Evolutionary conservation across 352 stramenopile species (phyloP).

Genomic region (Pythium insidiosum): DNA sequence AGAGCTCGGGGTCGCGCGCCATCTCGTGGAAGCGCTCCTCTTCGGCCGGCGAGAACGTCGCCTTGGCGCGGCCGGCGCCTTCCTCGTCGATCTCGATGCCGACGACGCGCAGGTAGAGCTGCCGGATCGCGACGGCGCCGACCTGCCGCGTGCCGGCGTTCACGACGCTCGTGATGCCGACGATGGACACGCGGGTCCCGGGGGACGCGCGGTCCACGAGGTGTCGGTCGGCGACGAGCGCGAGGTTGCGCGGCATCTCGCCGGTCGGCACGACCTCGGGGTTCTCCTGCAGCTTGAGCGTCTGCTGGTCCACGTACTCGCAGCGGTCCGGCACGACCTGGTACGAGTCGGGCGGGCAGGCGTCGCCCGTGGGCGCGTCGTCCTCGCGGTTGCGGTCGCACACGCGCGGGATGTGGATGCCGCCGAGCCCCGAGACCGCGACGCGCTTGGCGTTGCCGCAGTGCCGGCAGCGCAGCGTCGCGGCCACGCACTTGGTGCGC

Average conservation of each 20-base stretch:
- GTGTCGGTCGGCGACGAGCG: slow-evolving; percentile 92
- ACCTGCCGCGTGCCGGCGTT: slow-evolving; percentile 69
- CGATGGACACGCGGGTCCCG: slow-evolving; percentile 93
- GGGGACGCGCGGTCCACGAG: slow-evolving; percentile 94
- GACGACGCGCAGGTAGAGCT: slow-evolving; percentile 94
- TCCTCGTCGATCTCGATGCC: slow-evolving; percentile 94
- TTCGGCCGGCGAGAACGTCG: slow-evolving; percentile 94
- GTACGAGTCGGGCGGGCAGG: slow-evolving; percentile 89
- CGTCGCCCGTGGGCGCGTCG: slow-evolving; percentile 26
- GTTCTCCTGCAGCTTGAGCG: slow-evolving; percentile 96
- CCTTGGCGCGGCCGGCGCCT: slow-evolving; percentile 81
- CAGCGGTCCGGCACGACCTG: slow-evolving; percentile 91
- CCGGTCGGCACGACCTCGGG: slow-evolving; percentile 96
- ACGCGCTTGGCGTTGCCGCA: slow-evolving; percentile 71
- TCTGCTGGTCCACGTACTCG: slow-evolving; percentile 97
- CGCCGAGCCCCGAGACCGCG: slow-evolving; percentile 48
- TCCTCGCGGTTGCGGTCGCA: slow-evolving; percentile 74
- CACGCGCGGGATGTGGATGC: slow-evolving; percentile 73
- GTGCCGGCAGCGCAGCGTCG: slow-evolving; percentile 89
- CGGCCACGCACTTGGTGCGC: slow-evolving; percentile 88
- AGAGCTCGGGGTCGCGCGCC: slow-evolving; percentile 86
- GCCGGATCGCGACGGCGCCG: slow-evolving; percentile 84
- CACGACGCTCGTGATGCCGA: slow-evolving; percentile 95
- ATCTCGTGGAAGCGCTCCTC: slow-evolving; percentile 97
- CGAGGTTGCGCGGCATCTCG: slow-evolving; percentile 96